phyloP scores from a whole-genome alignment of 2,329 filamentous ascomycete genomes.

The Ilyonectria destructans region DNA sequence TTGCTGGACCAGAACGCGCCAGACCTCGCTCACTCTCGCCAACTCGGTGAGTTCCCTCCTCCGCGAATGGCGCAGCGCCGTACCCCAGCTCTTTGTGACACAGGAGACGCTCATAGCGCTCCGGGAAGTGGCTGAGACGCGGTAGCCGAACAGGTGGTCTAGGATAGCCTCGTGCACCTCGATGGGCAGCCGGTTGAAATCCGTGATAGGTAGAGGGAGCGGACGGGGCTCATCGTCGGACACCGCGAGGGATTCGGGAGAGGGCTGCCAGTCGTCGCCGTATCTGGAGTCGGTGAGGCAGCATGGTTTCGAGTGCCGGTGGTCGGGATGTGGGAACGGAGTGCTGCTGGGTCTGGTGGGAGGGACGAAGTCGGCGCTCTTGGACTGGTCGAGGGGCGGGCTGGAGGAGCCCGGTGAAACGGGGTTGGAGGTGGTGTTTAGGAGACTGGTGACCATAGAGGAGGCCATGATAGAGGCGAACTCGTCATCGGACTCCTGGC shows the following conservation, averaged over 20 bases:
- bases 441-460: slow-evolving; percentile 55
- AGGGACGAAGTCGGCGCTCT: slow-evolving; percentile 56
- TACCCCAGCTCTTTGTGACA: slow-evolving; percentile 74
- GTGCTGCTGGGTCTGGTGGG: slow-evolving; percentile 71
- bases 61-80: slow-evolving; percentile 77
- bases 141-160: slow-evolving; percentile 80
- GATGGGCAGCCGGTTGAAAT: slow-evolving; percentile 71
- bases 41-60: slow-evolving; percentile 78
- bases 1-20: slow-evolving; percentile 79
- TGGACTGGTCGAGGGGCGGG: slow-evolving; percentile 65
- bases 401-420: slow-evolving; percentile 70
- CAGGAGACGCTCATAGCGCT: slow-evolving; percentile 69
- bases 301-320: slow-evolving; percentile 55
- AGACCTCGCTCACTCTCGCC: slow-evolving; percentile 74
- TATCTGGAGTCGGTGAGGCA: slow-evolving; percentile 47
- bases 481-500: slow-evolving; percentile 50
- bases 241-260: slow-evolving; percentile 35
- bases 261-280: slow-evolving; percentile 39
- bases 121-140: slow-evolving; percentile 73
- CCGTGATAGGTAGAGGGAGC: slow-evolving; percentile 46
- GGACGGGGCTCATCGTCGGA: slow-evolving; percentile 37
- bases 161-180: slow-evolving; percentile 83
- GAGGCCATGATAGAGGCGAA: slow-evolving; percentile 57
- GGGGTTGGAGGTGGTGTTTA: slow-evolving; percentile 66
- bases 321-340: slow-evolving; percentile 71